Evolutionary conservation across 495 filamentous ascomycete species (phyloP).

Genomic region (Aspergillus sparsus): DNA sequence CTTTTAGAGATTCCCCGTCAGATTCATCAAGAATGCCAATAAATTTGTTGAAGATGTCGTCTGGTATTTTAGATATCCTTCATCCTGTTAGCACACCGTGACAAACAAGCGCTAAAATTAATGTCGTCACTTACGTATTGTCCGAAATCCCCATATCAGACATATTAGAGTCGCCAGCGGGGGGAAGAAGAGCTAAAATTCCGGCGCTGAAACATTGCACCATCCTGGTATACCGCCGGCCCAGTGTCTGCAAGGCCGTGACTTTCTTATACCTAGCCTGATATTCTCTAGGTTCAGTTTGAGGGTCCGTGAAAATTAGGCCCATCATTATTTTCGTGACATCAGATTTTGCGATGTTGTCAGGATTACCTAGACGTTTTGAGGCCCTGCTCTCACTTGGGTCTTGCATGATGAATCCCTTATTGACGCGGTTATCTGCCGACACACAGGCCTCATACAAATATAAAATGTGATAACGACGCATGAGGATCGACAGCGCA

Average conservation of each 20-base stretch:
- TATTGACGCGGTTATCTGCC: background rate
- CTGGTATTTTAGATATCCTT: background rate
- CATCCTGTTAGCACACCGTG: background rate
- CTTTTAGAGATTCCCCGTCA: background rate
- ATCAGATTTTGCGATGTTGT: background rate
- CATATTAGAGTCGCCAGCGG: background rate
- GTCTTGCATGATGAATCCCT: background rate
- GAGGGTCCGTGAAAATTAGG: background rate
- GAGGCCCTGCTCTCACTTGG: background rate
- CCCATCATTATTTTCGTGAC: background rate
- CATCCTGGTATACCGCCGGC: background rate
- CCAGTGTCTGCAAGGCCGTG: background rate
- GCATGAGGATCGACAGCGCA: background rate
- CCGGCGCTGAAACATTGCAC: background rate
- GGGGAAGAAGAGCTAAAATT: background rate
- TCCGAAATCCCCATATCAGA: slow-evolving; percentile 1
- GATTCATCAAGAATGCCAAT: background rate
- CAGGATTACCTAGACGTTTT: background rate
- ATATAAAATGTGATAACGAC: background rate
- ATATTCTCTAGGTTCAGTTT: background rate
- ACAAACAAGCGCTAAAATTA: background rate
- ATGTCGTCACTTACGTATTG: background rate
- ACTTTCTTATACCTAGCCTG: background rate
- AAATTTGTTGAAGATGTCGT: background rate
- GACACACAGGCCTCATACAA: background rate